Evolutionary conservation across 352 stramenopile species (phyloP).

Genomic region (Phytophthora meadii): DNA sequence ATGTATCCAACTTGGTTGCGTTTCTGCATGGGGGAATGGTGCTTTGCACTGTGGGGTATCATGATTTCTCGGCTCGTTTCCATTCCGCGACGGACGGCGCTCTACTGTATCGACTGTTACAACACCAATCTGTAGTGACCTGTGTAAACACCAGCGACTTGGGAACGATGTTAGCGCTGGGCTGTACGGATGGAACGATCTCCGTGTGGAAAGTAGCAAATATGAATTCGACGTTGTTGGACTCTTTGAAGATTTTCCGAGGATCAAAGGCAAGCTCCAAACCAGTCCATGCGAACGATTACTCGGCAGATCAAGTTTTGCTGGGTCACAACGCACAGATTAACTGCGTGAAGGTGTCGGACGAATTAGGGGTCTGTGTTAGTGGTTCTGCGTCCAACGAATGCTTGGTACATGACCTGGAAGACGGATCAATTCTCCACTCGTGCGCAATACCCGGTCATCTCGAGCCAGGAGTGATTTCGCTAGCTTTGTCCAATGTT

Average conservation of each 20-base stretch:
- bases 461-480: constrained; percentile 55
- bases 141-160: constrained; percentile 62
- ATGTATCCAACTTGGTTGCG: constrained; percentile 38
- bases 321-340: constrained; percentile 69
- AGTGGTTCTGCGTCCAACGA: constrained; percentile 74
- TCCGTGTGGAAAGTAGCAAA: constrained; percentile 82
- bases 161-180: constrained; percentile 58
- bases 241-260: constrained; percentile 83
- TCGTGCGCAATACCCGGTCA: constrained; percentile 57
- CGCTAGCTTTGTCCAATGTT: constrained; percentile 67
- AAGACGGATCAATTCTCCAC: constrained; percentile 70
- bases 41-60: constrained; percentile 71
- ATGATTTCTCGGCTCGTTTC: constrained; percentile 83
- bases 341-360: constrained; percentile 69
- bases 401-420: constrained; percentile 70
- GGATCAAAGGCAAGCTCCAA: constrained; percentile 52
- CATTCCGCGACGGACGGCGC: constrained; percentile 75
- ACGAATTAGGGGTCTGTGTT: constrained; percentile 79
- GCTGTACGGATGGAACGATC: constrained; percentile 74
- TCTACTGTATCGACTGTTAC: constrained; percentile 72
- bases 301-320: constrained; percentile 78
- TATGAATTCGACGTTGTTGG: constrained; percentile 70
- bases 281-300: constrained; percentile 79
- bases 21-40: constrained; percentile 66
- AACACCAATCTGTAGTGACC: constrained; percentile 76